These are phyloP conservation scores for Saitozyma podzolica DNA, from an alignment of 768 basidiomycete species.

Conservation along the genomic window DNA sequence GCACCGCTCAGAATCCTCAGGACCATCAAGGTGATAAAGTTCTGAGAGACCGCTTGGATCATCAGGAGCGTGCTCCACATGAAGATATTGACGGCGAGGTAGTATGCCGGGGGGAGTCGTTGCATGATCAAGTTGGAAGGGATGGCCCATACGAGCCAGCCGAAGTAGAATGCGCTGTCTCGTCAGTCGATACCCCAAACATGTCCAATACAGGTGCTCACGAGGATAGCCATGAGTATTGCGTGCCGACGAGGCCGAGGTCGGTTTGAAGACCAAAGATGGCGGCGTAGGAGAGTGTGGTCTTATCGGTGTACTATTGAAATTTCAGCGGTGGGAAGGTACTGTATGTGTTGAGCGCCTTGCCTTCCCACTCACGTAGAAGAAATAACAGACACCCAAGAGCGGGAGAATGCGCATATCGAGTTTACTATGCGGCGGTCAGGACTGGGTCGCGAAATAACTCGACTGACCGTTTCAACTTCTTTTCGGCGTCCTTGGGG, in stretches of 20 bases:
- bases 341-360: neutral
- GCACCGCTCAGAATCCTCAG: slow-evolving; percentile 56
- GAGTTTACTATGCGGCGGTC: slow-evolving; percentile 20
- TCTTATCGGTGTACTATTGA: slow-evolving; percentile 39
- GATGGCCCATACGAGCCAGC: slow-evolving; percentile 56
- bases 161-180: slow-evolving; percentile 14
- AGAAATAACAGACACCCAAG: slow-evolving; percentile 11
- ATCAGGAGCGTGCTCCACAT: slow-evolving; percentile 55
- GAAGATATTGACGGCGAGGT: slow-evolving; percentile 55
- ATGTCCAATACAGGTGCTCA: too few species aligned
- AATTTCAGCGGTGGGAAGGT: neutral
- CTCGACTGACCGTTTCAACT: slow-evolving; percentile 21
- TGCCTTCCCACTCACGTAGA: neutral
- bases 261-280: slow-evolving; percentile 52
- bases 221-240: slow-evolving; percentile 52
- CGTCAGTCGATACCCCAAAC: too few species aligned
- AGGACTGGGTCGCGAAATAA: neutral
- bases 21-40: slow-evolving; percentile 53
- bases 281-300: slow-evolving; percentile 48
- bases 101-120: slow-evolving; percentile 53
- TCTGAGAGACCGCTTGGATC: slow-evolving; percentile 54
- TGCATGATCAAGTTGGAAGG: slow-evolving; percentile 57
- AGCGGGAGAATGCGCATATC: slow-evolving; percentile 41
- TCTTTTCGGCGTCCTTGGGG: slow-evolving; percentile 39
- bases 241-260: slow-evolving; percentile 47